These are phyloP conservation scores for Piloderma croceum DNA, from an alignment of 768 basidiomycete species.

Conservation along the genomic window DNA sequence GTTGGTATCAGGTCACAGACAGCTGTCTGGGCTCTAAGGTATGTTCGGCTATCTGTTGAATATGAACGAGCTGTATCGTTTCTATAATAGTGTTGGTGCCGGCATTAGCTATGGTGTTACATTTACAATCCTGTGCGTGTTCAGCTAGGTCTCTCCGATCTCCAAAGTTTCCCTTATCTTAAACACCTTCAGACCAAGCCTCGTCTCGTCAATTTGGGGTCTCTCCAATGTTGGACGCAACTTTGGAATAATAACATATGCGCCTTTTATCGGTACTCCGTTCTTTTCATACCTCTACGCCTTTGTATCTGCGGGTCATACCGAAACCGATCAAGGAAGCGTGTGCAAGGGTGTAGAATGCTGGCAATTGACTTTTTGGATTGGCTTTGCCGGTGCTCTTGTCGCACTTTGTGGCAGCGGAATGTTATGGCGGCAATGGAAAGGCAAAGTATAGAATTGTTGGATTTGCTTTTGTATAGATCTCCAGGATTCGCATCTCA, in stretches of 20 bases:
- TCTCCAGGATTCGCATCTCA: too few relatives aligned
- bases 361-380: slow-evolving; percentile 62
- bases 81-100: slow-evolving; percentile 45
- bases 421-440: slow-evolving; percentile 62
- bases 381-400: slow-evolving; percentile 38
- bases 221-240: slow-evolving; percentile 65
- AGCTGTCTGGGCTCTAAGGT: slow-evolving; percentile 71
- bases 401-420: slow-evolving; percentile 40
- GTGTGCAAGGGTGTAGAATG: slow-evolving; percentile 57
- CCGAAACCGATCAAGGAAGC: slow-evolving; percentile 26
- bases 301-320: slow-evolving; percentile 50
- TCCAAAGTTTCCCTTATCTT: slow-evolving; percentile 1
- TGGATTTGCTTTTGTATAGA: too few relatives aligned
- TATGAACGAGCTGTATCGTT: neutral
- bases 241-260: slow-evolving; percentile 68
- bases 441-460: slow-evolving; percentile 46
- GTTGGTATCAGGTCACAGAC: slow-evolving; percentile 41
- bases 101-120: slow-evolving; percentile 66
- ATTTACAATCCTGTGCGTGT: slow-evolving; percentile 65
- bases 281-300: slow-evolving; percentile 79
- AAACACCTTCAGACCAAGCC: slow-evolving; percentile 49
- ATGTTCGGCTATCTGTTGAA: slow-evolving; percentile 14
- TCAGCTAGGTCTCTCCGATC: slow-evolving; percentile 1
- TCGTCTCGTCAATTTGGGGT: slow-evolving; percentile 72
- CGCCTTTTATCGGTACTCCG: slow-evolving; percentile 71